Evolutionary conservation across 208 protist species (phyloP).

Genomic region (Strigomonas oncopelti): DNA sequence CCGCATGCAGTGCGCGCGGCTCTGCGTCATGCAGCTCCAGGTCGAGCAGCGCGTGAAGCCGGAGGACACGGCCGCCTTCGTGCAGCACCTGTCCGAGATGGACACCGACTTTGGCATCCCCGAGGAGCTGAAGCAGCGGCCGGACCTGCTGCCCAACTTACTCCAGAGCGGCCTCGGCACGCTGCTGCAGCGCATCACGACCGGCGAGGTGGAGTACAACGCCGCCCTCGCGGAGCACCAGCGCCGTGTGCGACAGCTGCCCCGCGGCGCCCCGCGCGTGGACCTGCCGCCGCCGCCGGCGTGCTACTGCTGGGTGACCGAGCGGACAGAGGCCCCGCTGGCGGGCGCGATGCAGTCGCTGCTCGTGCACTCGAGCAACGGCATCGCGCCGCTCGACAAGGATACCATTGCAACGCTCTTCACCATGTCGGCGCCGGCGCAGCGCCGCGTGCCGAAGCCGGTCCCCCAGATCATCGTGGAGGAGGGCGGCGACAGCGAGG

Average conservation of each 20-base stretch:
- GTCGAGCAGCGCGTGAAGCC: slow-evolving; percentile 38
- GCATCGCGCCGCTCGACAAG: slow-evolving; percentile 18
- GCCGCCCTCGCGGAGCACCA: neutral
- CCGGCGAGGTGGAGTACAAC: slow-evolving; percentile 13
- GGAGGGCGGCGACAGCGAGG: neutral
- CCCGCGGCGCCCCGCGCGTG: neutral
- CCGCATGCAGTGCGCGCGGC: slow-evolving; percentile 59
- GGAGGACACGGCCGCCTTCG: slow-evolving; percentile 35
- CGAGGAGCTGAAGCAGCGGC: slow-evolving; percentile 20
- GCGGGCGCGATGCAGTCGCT: slow-evolving; percentile 33
- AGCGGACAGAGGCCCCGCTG: slow-evolving; percentile 6
- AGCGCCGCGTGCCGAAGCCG: neutral
- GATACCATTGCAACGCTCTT: neutral
- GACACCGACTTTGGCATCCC: slow-evolving; percentile 74
- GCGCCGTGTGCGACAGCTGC: neutral
- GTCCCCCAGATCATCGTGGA: neutral
- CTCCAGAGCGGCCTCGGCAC: slow-evolving; percentile 45
- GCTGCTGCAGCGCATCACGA: slow-evolving; percentile 37
- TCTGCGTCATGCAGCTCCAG: slow-evolving; percentile 55
- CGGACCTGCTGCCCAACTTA: slow-evolving; percentile 39
- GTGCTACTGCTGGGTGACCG: slow-evolving; percentile 27
- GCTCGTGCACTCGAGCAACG: slow-evolving; percentile 54
- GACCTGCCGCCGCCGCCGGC: slow-evolving; percentile 6
- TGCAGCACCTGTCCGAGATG: slow-evolving; percentile 21
- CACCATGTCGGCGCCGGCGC: neutral